phyloP scores from a whole-genome alignment of 768 basidiomycete genomes.

The Kondoa subrosea region DNA sequence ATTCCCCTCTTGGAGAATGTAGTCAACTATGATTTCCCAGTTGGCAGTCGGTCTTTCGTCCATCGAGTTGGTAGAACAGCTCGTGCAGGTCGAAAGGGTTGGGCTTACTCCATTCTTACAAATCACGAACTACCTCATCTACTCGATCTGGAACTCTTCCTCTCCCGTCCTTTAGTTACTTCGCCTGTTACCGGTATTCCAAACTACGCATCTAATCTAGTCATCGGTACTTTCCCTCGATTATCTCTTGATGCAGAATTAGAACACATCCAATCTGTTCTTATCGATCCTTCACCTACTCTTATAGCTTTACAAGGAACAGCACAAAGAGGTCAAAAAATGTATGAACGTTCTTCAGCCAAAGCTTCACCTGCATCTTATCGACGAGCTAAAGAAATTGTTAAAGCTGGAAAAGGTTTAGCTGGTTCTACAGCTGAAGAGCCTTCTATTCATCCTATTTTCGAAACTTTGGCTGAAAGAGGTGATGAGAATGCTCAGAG shows the following conservation, averaged over 20 bases:
- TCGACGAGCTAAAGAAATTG: conserved; percentile 73
- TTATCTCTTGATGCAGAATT: conserved; percentile 64
- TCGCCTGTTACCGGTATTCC: conserved; percentile 41
- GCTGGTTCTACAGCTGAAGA: conserved; percentile 41
- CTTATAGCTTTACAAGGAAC: conserved; percentile 35
- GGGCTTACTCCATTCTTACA: conserved; percentile 90
- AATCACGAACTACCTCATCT: conserved; percentile 73
- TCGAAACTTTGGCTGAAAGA: conserved; percentile 23
- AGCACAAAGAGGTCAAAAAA: conserved; percentile 69
- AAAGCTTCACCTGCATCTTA: conserved; percentile 76
- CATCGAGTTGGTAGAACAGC: conserved; percentile 96
- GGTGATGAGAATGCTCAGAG: conserved; percentile 38
- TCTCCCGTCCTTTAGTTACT: conserved; percentile 50
- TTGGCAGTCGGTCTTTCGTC: conserved; percentile 78
- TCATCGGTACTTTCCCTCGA: conserved; percentile 68
- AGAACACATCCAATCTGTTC: conserved; percentile 50
- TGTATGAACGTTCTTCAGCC: conserved; percentile 87
- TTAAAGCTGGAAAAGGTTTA: conserved; percentile 52
- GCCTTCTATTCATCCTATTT: conserved; percentile 51
- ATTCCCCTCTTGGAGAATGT: conserved; percentile 93
- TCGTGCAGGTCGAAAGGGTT: conserved; percentile 79
- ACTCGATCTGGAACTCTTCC: conserved; percentile 80
- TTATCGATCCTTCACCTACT: conserved; percentile 38
- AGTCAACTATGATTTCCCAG: conserved; percentile 94
- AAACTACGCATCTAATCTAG: conserved; percentile 34